Conservation (phyloP, 2,329 filamentous ascomycete genomes). For the Penicillium sp. region DNA sequence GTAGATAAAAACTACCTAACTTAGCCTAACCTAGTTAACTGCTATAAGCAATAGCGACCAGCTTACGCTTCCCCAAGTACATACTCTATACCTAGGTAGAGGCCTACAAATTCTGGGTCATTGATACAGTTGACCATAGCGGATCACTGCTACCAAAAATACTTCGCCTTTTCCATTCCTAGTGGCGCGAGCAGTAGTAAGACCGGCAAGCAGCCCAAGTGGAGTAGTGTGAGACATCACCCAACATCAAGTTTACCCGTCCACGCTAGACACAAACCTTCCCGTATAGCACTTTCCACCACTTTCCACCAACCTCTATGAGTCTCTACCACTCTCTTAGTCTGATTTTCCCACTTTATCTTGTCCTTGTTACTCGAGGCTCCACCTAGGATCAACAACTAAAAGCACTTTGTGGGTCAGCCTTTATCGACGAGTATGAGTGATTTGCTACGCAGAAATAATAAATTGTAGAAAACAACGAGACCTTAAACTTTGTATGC, state of each 20-base stretch:
- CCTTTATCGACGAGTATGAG: not conserved
- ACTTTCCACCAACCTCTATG: not conserved
- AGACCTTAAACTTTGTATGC: not conserved
- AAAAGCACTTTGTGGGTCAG: not conserved
- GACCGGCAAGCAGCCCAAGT: not conserved
- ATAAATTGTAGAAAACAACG: no score
- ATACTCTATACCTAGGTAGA: slow-evolving; percentile 3
- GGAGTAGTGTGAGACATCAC: not conserved
- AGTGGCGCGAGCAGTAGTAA: not conserved
- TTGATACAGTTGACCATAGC: not conserved
- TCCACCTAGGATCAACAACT: not conserved
- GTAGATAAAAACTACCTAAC: not conserved
- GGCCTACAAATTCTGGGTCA: slow-evolving; percentile 10
- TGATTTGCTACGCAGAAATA: not conserved
- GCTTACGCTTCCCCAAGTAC: not conserved
- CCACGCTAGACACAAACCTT: not conserved
- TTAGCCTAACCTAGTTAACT: not conserved
- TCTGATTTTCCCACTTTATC: no score
- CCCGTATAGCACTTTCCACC: not conserved
- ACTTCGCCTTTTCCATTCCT: not conserved
- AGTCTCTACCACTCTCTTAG: not conserved
- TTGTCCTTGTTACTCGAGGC: not conserved
- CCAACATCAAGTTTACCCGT: not conserved
- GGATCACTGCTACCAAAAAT: not conserved
- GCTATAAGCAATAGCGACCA: not conserved